Evolutionary conservation across 352 stramenopile genomes (phyloP).

Genomic region (Pythium myriotylum): DNA sequence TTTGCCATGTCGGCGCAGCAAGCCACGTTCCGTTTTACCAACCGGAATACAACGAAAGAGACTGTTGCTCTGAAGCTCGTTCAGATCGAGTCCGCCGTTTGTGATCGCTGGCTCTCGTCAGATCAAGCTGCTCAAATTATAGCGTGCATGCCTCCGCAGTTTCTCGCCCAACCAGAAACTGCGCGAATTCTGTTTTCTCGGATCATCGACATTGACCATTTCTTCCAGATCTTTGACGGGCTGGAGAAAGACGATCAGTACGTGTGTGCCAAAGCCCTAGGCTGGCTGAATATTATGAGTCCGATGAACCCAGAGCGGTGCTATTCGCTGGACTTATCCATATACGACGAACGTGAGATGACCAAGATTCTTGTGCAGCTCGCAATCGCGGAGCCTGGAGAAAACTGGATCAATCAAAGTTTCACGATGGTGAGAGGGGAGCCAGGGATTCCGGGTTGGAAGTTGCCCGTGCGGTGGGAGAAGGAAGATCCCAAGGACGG

Average conservation of each 20-base stretch:
- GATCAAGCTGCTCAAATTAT: conserved; percentile 74
- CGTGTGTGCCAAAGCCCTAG: conserved; percentile 51
- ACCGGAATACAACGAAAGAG: conserved; percentile 52
- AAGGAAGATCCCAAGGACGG: conserved; percentile 74
- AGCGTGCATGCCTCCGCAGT: conserved; percentile 65
- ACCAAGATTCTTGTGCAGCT: conserved; percentile 79
- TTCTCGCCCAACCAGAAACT: conserved; percentile 65
- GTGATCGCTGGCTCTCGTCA: conserved; percentile 75
- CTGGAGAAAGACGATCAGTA: conserved; percentile 48
- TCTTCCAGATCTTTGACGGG: conserved; percentile 62
- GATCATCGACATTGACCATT: conserved; percentile 72
- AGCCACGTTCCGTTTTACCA: conserved; percentile 50
- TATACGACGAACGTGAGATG: conserved; percentile 79
- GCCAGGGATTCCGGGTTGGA: conserved; percentile 73
- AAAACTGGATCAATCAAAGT: conserved; percentile 86
- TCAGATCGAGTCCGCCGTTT: conserved; percentile 79
- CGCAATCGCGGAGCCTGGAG: conserved; percentile 75
- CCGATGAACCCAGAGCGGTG: conserved; percentile 64
- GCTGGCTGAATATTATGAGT: conserved; percentile 86
- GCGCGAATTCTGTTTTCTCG: conserved; percentile 73
- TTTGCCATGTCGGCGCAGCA: conserved; percentile 35
- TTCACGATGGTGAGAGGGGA: conserved; percentile 57
- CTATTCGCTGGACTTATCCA: conserved; percentile 70
- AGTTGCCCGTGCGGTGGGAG: conserved; percentile 77
- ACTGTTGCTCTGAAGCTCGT: conserved; percentile 78